A percentile compares a stretch with the other conserved stretches of the same genome.
These are phyloP conservation scores for Cruciata laevipes DNA, from an alignment of 257 asterid genomes.

Conservation along the genomic window DNA sequence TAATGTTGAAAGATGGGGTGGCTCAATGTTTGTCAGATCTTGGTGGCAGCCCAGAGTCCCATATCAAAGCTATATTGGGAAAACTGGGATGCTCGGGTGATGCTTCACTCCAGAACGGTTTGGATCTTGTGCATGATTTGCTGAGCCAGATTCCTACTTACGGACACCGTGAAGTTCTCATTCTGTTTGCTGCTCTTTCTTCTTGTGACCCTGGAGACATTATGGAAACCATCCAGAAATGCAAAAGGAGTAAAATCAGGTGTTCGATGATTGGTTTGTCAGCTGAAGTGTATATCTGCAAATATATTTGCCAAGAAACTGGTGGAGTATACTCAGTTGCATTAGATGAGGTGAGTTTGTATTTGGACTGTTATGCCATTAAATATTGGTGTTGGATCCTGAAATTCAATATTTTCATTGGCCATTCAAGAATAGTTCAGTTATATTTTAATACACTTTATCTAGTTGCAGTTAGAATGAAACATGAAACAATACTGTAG, in stretches of 20 bases:
- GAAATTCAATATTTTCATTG: neutral
- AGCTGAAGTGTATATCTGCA: slow-evolving; percentile 90
- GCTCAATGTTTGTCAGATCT: slow-evolving; percentile 81
- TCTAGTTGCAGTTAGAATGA: neutral
- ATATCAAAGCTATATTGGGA: slow-evolving; percentile 87
- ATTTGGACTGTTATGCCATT: neutral
- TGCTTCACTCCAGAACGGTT: slow-evolving; percentile 86
- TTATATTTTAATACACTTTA: neutral
- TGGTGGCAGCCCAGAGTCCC: slow-evolving; percentile 97
- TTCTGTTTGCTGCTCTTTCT: slow-evolving; percentile 80
- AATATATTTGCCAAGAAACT: slow-evolving; percentile 87
- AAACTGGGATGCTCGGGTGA: slow-evolving; percentile 88
- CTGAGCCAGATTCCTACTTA: slow-evolving; percentile 79
- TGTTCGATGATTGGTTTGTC: slow-evolving; percentile 87
- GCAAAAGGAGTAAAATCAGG: slow-evolving; percentile 76
- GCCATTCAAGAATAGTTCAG: neutral
- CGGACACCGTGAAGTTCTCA: slow-evolving; percentile 94
- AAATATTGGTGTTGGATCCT: neutral
- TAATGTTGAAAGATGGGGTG: slow-evolving; percentile 74
- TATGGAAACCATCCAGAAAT: slow-evolving; percentile 75
- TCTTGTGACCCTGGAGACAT: slow-evolving; percentile 92
- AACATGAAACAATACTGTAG: neutral
- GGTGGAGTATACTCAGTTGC: slow-evolving; percentile 81
- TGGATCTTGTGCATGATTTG: slow-evolving; percentile 75
- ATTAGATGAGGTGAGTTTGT: slow-evolving; percentile 73